Evolutionary conservation across 2,329 filamentous ascomycete genomes (phyloP), one percentile per base, ranked within the genome.

Genomic region (Coniochaeta pulveracea): DNA sequence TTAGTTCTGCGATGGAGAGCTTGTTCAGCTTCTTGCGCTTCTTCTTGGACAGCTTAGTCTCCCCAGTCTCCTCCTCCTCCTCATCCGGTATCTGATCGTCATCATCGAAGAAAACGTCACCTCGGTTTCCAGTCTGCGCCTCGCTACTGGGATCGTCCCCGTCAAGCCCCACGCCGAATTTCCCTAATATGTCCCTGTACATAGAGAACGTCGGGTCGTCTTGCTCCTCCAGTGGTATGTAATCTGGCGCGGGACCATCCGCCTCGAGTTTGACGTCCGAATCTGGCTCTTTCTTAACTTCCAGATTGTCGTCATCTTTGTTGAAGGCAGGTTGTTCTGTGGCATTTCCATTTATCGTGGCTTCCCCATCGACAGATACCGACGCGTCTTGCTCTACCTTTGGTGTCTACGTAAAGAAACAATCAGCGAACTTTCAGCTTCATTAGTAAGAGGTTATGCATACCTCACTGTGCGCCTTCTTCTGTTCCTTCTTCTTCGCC

Each of bases 401-500:
- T 44, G 18, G 39, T 34, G 10, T 34, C 43, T 19, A 37, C 36
- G 35, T 43, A n/a, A 6, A 29, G 5, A 17, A 4, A 24, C 9
- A 24, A 24, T 24, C 22, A 24, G 22, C n/a, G 22, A 24, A 24
- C 22, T n/a, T 9, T 9, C n/a, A 24, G 9, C n/a, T n/a, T 24
- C 9, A 9, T 17, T 11, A 31, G 22, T 12, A 17, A 4, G 17
- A n/a, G 6, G 26, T 14, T 15, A n/a, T 14, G 38, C 48, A 30
- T 35, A 74, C 72, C 47, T 76, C 63, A 55, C 71, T 61, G 34
- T 69, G 61, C 44, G 73, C 59, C 49, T 77, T 77, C 63, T 93
- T 93, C 53, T 85, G 76, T 48, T 85, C 82, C 77, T 94, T 95
- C 73, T 91, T 94, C 67, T 89, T 88, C 31, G 85, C 83, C 56